Percentiles rank a stretch among this genome's conserved stretches.
These are phyloP conservation scores for Gonapodya sp. DNA, from an alignment of 192 early-diverging fungal species.

Conservation along the genomic window DNA sequence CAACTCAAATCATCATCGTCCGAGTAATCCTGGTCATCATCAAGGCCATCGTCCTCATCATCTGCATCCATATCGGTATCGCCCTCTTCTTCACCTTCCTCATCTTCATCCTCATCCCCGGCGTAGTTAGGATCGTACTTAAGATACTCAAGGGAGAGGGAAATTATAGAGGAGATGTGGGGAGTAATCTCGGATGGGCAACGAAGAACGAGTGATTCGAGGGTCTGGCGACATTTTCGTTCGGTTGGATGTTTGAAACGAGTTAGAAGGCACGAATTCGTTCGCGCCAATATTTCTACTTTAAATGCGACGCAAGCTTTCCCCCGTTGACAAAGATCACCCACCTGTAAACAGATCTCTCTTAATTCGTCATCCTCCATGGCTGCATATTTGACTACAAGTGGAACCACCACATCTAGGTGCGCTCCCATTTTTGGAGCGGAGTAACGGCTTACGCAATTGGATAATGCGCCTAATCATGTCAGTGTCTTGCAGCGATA, in stretches of 20 bases:
- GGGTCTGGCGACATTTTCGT: too few relatives aligned
- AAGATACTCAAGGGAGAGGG: slow-evolving; percentile 50
- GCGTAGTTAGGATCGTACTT: slow-evolving; percentile 82
- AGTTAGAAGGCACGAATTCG: too few relatives aligned
- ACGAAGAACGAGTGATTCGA: slow-evolving; percentile 66
- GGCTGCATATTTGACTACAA: slow-evolving; percentile 44
- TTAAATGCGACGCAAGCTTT: too few relatives aligned
- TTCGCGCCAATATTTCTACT: too few relatives aligned
- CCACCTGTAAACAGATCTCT: slow-evolving; percentile 63
- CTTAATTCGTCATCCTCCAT: slow-evolving; percentile 71
- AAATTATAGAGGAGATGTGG: slow-evolving; percentile 48
- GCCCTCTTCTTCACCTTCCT: slow-evolving; percentile 29
- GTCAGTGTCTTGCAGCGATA: too few relatives aligned
- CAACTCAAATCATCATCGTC: slow-evolving; percentile 89
- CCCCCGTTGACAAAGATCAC: too few relatives aligned
- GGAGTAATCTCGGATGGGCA: slow-evolving; percentile 67
- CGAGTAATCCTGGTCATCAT: slow-evolving; percentile 60
- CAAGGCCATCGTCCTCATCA: slow-evolving; percentile 44
- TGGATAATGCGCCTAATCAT: too few relatives aligned
- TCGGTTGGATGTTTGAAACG: neutral
- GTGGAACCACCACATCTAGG: slow-evolving; percentile 48
- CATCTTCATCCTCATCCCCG: slow-evolving; percentile 62
- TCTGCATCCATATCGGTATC: slow-evolving; percentile 34
- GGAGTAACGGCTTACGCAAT: slow-evolving; percentile 41
- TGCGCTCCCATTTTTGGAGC: slow-evolving; percentile 56